Evolutionary conservation across 208 protist species (phyloP).

Genomic region (Wallacemonas sp.): DNA sequence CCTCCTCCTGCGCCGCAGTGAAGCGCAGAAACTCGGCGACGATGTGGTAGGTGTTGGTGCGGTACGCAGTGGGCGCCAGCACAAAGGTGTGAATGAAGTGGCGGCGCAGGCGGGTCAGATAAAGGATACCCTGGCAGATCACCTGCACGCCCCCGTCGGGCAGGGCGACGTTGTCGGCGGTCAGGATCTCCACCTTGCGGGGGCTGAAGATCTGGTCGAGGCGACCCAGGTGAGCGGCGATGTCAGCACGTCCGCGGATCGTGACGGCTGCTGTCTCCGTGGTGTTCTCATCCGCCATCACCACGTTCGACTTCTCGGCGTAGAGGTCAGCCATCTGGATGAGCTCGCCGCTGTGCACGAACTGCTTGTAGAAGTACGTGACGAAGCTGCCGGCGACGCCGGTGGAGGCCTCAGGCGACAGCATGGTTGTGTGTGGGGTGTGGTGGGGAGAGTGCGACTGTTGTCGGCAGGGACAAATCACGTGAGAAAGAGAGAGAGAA

Average conservation of each 20-base stretch:
- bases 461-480: not conserved
- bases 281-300: constrained; percentile 55
- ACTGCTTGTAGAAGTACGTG: constrained; percentile 75
- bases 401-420: constrained; percentile 42
- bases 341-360: constrained; percentile 53
- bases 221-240: constrained; percentile 47
- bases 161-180: constrained; percentile 67
- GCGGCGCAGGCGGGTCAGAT: constrained; percentile 46
- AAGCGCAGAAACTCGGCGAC: constrained; percentile 81
- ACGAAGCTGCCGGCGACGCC: constrained; percentile 72
- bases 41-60: constrained; percentile 81
- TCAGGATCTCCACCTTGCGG: constrained; percentile 81
- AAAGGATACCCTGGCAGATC: constrained; percentile 74
- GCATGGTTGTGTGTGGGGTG: constrained; percentile 20
- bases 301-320: constrained; percentile 52
- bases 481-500: not conserved
- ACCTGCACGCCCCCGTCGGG: constrained; percentile 62
- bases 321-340: constrained; percentile 62
- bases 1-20: constrained; percentile 59
- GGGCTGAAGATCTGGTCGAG: constrained; percentile 49
- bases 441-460: not conserved
- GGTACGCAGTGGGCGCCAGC: constrained; percentile 70
- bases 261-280: constrained; percentile 33
- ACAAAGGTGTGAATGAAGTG: constrained; percentile 79
- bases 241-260: constrained; percentile 40